phyloP scores from a whole-genome alignment of 768 basidiomycete genomes.

The Termitomyces sp. region DNA sequence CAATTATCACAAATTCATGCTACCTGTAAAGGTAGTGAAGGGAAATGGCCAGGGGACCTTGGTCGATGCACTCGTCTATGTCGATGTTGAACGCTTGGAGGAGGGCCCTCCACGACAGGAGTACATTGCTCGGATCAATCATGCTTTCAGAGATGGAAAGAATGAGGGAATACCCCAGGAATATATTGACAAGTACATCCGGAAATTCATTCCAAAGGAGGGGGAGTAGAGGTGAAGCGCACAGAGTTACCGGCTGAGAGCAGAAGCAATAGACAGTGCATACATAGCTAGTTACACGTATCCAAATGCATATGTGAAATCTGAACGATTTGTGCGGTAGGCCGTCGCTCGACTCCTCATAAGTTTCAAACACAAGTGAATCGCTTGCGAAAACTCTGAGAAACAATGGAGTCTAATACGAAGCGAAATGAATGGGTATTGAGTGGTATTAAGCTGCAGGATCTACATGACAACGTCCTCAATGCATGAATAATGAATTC shows the following conservation, averaged over 20 bases:
- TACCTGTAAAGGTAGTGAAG: constrained; percentile 24
- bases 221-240: not conserved
- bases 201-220: constrained; percentile 34
- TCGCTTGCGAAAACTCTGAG: too few species aligned
- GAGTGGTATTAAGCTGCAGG: not conserved
- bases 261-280: not conserved
- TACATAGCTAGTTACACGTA: not conserved
- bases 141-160: constrained; percentile 39
- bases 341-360: not conserved
- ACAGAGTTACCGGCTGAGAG: not conserved
- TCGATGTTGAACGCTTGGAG: constrained; percentile 30
- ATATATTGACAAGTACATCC: constrained; percentile 42
- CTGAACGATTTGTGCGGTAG: not conserved
- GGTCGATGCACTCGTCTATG: constrained; percentile 35
- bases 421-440: not conserved
- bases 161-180: constrained; percentile 33
- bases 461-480: not conserved
- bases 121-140: constrained; percentile 45
- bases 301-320: not conserved
- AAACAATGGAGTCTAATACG: not conserved
- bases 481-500: not conserved
- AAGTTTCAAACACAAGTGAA: not conserved
- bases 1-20: constrained; percentile 32
- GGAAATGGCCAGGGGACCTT: constrained; percentile 2
- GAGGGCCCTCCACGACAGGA: constrained; percentile 33